Conservation (phyloP, 78 protist species). For the Chrysochromulina tobinii region DNA sequence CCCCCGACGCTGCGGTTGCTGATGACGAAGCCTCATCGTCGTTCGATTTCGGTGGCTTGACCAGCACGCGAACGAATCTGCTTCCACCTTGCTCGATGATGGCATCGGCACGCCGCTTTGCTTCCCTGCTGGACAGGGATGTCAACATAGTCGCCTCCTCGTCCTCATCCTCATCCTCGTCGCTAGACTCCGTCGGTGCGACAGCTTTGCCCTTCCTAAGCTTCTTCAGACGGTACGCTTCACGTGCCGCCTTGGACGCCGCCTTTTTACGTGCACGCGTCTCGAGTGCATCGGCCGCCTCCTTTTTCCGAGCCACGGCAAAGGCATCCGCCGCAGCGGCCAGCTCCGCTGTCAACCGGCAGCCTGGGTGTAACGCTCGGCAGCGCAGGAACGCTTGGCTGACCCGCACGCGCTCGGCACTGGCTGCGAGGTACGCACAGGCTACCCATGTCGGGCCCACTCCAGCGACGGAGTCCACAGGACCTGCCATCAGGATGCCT, state of each 20-base stretch:
- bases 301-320: neutral
- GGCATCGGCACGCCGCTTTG: no score
- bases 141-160: no score
- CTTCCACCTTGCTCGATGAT: no score
- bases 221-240: no score
- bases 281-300: neutral
- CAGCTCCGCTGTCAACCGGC: neutral
- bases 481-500: neutral
- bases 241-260: neutral
- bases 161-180: no score
- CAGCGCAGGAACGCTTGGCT: neutral
- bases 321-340: neutral
- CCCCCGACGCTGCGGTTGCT: no score
- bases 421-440: neutral
- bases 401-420: neutral
- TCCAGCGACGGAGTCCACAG: neutral
- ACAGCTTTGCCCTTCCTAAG: no score
- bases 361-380: neutral
- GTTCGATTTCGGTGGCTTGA: no score
- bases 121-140: no score
- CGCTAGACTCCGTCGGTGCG: no score
- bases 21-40: no score
- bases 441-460: neutral
- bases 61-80: no score
- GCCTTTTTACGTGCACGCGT: neutral